Evolutionary conservation across 2,329 filamentous ascomycete species (phyloP).

Genomic region (Chaetomium sp.): DNA sequence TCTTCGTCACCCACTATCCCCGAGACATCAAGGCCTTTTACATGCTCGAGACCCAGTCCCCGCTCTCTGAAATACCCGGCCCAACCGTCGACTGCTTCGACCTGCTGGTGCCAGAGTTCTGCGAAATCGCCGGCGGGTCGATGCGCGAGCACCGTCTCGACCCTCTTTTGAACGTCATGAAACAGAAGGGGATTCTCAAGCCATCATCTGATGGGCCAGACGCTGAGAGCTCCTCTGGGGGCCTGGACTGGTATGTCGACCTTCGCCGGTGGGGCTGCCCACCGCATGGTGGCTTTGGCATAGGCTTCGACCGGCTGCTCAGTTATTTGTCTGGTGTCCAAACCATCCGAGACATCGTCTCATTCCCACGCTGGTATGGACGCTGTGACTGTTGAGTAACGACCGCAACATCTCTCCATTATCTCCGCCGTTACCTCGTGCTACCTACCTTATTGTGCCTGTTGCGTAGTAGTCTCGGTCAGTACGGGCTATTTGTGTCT

Average conservation of each 20-base stretch:
- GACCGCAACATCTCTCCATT: conserved; percentile 5
- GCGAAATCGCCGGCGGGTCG: conserved; percentile 82
- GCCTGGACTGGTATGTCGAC: conserved; percentile 80
- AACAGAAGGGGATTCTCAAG: conserved; percentile 54
- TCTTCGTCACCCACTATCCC: conserved; percentile 95
- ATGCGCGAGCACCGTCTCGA: conserved; percentile 76
- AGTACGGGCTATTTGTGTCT: conserved; percentile 20
- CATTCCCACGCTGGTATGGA: conserved; percentile 71
- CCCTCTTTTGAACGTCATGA: conserved; percentile 64
- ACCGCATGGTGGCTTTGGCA: conserved; percentile 82
- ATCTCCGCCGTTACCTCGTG: conserved; percentile 9
- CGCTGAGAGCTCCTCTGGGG: conserved; percentile 23
- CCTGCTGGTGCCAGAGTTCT: conserved; percentile 75
- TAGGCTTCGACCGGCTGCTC: conserved; percentile 82
- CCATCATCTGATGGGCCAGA: conserved; percentile 17
- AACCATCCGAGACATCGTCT: conserved; percentile 78
- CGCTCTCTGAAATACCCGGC: conserved; percentile 5
- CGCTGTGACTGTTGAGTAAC: conserved; percentile 50
- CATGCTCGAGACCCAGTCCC: conserved; percentile 36
- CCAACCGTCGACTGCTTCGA: conserved; percentile 83
- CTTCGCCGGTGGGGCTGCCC: conserved; percentile 85
- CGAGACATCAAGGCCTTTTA: conserved; percentile 84
- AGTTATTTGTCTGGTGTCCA: conserved; percentile 75
- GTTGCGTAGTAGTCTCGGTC: conserved; percentile 35
- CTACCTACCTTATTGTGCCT: conserved; percentile 27